phyloP scores from a whole-genome alignment of 768 basidiomycete species.

The Boletus reticuloceps region DNA sequence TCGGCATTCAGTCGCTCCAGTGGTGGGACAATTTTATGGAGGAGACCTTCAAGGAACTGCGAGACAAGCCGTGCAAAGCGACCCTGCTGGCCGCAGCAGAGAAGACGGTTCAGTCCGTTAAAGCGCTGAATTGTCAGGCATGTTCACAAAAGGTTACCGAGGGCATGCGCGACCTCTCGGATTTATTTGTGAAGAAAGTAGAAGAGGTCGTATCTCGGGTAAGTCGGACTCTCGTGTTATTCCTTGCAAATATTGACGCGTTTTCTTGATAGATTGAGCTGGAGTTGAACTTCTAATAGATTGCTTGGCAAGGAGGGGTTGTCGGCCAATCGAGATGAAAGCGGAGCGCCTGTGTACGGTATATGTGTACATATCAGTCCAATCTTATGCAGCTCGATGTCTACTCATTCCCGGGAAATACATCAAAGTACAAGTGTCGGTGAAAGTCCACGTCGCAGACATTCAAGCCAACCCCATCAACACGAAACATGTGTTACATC shows the following conservation, averaged over 20 bases:
- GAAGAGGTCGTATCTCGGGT: constrained; percentile 11
- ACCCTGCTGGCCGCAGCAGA: neutral
- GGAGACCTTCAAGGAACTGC: constrained; percentile 1
- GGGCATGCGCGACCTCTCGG: constrained; percentile 15
- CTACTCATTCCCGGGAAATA: too few relatives aligned
- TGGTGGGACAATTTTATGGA: constrained; percentile 24
- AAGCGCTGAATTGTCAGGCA: neutral
- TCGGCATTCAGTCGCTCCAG: neutral
- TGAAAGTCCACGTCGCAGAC: too few relatives aligned
- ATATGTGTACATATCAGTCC: neutral
- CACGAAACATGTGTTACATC: too few relatives aligned
- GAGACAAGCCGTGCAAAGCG: constrained; percentile 21
- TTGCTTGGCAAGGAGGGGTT: neutral
- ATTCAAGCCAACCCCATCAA: too few relatives aligned
- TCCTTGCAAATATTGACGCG: neutral
- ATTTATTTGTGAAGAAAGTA: constrained; percentile 7
- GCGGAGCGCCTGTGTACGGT: neutral
- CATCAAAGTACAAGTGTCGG: too few relatives aligned
- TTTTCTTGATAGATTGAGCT: constrained; percentile 1
- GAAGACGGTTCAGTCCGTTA: neutral
- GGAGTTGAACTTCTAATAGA: neutral
- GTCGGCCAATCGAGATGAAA: neutral
- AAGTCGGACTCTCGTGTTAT: neutral
- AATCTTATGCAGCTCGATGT: too few relatives aligned
- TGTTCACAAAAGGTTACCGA: constrained; percentile 3